phyloP scores from a whole-genome alignment of 2,329 filamentous ascomycete genomes.

The Trichophyton mentagrophytes region DNA sequence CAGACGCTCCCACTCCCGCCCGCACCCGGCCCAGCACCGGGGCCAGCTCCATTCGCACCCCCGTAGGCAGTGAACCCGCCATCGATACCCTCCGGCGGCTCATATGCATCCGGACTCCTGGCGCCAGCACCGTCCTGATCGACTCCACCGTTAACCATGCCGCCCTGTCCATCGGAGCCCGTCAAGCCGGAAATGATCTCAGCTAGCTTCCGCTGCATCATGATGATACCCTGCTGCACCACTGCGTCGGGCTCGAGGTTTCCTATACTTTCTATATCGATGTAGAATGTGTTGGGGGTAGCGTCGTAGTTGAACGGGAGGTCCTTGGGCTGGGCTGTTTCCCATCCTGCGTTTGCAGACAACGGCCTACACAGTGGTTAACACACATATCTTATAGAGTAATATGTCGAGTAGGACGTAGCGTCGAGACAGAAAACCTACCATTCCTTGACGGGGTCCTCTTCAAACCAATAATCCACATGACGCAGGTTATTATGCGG shows the following conservation, averaged over 20 bases:
- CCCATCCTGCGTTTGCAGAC: conserved; percentile 48
- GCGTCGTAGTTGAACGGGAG: conserved; percentile 87
- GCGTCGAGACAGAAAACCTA: conserved; percentile 28
- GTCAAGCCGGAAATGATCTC: conserved; percentile 56
- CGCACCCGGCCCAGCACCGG: conserved; percentile 5
- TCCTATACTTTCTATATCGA: conserved; percentile 81
- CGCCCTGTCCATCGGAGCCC: conserved; percentile 39
- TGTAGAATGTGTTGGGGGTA: conserved; percentile 73
- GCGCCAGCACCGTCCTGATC: conserved; percentile 30
- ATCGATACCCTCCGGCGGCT: conserved; percentile 34
- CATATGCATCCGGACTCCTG: conserved; percentile 38
- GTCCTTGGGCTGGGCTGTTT: conserved; percentile 64
- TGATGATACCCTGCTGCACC: conserved; percentile 74
- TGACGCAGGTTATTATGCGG: conserved; percentile 92
- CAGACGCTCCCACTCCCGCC: conserved; percentile 46
- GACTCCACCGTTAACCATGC: conserved; percentile 31
- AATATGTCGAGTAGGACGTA: too few relatives aligned
- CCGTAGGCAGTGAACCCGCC: conserved; percentile 31
- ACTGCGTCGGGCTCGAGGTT: conserved; percentile 82
- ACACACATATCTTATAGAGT: too few relatives aligned
- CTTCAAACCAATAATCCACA: conserved; percentile 89
- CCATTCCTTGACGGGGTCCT: conserved; percentile 72
- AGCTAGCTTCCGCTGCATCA: conserved; percentile 82
- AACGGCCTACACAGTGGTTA: conserved; percentile 21
- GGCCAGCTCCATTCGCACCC: conserved; percentile 12